Evolutionary conservation across 2,329 filamentous ascomycete species (phyloP).

Genomic region (Clonostachys rosea): DNA sequence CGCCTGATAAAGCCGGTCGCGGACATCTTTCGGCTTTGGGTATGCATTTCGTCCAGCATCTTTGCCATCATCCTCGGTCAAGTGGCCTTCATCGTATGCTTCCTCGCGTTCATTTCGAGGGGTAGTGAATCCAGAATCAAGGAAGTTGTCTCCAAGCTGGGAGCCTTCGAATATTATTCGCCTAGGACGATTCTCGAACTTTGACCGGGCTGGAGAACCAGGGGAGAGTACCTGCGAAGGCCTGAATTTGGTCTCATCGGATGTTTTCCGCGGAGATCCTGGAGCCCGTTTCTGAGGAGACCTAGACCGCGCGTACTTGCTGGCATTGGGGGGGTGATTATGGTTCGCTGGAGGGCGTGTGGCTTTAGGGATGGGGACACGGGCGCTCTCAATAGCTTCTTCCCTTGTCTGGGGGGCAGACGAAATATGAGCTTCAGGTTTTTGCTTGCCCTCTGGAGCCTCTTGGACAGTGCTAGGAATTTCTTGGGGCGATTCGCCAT

Average conservation of each 20-base stretch:
- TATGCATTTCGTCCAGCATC: no score
- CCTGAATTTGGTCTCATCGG: not conserved
- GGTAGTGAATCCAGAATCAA: constrained; percentile 30
- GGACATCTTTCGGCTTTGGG: not conserved
- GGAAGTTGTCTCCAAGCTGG: constrained; percentile 30
- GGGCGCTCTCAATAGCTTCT: not conserved
- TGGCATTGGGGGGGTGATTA: not conserved
- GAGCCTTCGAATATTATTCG: constrained; percentile 26
- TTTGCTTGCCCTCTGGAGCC: not conserved
- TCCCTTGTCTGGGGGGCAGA: constrained; percentile 1
- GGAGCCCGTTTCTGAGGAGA: not conserved
- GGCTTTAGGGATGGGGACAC: constrained; percentile 2
- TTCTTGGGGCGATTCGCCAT: constrained; percentile 5
- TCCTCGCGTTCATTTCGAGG: constrained; percentile 21
- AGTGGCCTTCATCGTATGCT: not conserved
- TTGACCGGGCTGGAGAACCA: not conserved
- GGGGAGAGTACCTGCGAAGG: not conserved
- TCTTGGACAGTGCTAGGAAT: not conserved
- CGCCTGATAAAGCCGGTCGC: not conserved
- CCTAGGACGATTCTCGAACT: not conserved
- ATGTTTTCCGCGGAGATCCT: not conserved
- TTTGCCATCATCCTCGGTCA: no score
- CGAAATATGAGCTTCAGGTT: not conserved
- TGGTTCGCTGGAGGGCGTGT: not conserved
- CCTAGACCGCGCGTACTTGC: not conserved